Evolutionary conservation across 2,329 filamentous ascomycete genomes (phyloP).

Genomic region (Fusarium sp.): DNA sequence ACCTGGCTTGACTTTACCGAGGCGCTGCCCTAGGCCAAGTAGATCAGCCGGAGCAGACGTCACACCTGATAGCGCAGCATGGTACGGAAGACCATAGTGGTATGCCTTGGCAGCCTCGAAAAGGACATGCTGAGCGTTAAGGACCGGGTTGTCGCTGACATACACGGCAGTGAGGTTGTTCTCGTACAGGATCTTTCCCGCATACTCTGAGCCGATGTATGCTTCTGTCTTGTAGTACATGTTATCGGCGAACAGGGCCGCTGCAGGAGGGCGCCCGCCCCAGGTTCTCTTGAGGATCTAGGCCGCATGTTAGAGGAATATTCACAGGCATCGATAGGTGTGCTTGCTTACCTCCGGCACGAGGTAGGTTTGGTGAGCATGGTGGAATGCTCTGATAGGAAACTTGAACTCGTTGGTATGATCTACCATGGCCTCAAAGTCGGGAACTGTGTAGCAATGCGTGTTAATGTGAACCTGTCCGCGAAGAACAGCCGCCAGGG

Average conservation of each 20-base stretch:
- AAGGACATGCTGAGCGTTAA: slow-evolving; percentile 79
- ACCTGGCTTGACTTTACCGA: slow-evolving; percentile 74
- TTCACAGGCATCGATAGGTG: rapidly evolving
- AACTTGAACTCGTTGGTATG: slow-evolving; percentile 83
- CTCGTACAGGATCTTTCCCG: slow-evolving; percentile 77
- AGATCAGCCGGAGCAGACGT: slow-evolving; percentile 73
- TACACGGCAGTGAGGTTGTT: slow-evolving; percentile 77
- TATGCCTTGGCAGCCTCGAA: slow-evolving; percentile 75
- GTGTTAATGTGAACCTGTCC: slow-evolving; percentile 80
- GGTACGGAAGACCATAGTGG: slow-evolving; percentile 73
- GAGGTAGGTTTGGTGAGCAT: slow-evolving; percentile 77
- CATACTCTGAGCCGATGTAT: slow-evolving; percentile 75
- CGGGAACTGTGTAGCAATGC: slow-evolving; percentile 80
- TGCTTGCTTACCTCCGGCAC: slow-evolving; percentile 71
- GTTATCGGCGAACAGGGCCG: slow-evolving; percentile 79
- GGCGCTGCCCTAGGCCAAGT: slow-evolving; percentile 69
- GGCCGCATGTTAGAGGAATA: slow-evolving; percentile 2
- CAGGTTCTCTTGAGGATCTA: slow-evolving; percentile 71
- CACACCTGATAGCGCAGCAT: slow-evolving; percentile 71
- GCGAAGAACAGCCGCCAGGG: slow-evolving; percentile 73
- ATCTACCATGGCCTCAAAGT: slow-evolving; percentile 78
- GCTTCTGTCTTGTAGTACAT: slow-evolving; percentile 82
- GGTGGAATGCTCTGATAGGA: slow-evolving; percentile 76
- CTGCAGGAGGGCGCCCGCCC: slow-evolving; percentile 68
- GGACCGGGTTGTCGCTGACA: slow-evolving; percentile 79